These are phyloP conservation scores for Forsythia viridissima DNA, from an alignment of 257 asterid genomes.

Conservation along the genomic window DNA sequence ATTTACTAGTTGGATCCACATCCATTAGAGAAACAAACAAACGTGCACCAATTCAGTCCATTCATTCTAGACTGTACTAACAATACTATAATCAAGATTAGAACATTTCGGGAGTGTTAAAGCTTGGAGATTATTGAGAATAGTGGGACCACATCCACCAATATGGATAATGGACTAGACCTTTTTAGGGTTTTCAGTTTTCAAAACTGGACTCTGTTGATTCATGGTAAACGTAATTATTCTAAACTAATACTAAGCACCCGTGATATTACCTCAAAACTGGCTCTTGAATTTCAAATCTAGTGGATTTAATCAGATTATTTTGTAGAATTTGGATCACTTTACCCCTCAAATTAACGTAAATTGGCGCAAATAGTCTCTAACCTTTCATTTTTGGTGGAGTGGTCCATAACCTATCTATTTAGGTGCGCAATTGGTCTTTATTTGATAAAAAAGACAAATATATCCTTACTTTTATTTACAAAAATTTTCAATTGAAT, in stretches of 20 bases:
- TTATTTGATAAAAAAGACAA: too few relatives aligned
- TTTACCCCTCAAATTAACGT: neutral
- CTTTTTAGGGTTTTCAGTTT: slow-evolving; percentile 20
- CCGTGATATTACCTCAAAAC: slow-evolving; percentile 16
- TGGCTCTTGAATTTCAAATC: neutral
- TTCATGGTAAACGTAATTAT: too few relatives aligned
- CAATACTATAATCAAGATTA: slow-evolving; percentile 27
- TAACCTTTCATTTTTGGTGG: too few relatives aligned
- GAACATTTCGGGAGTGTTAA: slow-evolving; percentile 25
- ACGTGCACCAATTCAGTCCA: slow-evolving; percentile 47
- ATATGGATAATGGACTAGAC: neutral
- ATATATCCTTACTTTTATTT: too few relatives aligned
- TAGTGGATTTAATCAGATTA: too few relatives aligned
- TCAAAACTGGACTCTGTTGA: neutral
- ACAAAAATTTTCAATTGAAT: too few relatives aligned
- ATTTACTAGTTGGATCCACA: neutral
- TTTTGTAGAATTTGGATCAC: too few relatives aligned
- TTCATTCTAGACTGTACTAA: slow-evolving; percentile 24
- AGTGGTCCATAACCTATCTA: too few relatives aligned
- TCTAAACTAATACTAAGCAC: too few relatives aligned
- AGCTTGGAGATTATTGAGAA: slow-evolving; percentile 9
- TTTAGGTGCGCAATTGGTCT: too few relatives aligned
- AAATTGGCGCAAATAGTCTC: too few relatives aligned
- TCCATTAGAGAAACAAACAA: slow-evolving; percentile 23
- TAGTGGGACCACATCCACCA: slow-evolving; percentile 34